Evolutionary conservation across 305 asterid genomes (phyloP).

Genomic region (Fraxinus latifolia): DNA sequence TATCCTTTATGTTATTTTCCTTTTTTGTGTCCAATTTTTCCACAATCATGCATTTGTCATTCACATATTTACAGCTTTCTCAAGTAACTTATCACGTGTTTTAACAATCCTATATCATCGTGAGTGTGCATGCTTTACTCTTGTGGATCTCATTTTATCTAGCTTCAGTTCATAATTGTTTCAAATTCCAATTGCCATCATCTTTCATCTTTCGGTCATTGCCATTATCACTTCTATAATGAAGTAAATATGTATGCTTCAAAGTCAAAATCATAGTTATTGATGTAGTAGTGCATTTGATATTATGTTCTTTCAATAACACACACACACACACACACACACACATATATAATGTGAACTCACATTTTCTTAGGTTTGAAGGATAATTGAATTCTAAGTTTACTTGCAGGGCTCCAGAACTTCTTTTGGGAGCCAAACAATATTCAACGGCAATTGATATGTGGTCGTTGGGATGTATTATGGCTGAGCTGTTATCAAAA

Average conservation of each 20-base stretch:
- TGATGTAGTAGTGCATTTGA: neutral
- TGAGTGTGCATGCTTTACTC: neutral
- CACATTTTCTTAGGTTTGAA: neutral
- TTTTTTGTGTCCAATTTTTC: neutral
- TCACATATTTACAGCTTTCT: neutral
- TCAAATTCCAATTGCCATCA: neutral
- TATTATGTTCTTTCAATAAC: neutral
- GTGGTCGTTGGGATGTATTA: slow-evolving; percentile 59
- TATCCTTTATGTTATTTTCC: neutral
- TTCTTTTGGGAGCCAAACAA: slow-evolving; percentile 4
- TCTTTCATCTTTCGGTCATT: neutral
- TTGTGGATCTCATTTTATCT: neutral
- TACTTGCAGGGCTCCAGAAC: neutral
- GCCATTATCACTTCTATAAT: neutral
- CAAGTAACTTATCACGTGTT: neutral
- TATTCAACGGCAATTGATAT: slow-evolving; percentile 7
- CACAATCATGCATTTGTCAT: neutral
- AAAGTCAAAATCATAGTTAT: neutral
- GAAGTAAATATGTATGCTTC: neutral
- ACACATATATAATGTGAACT: neutral
- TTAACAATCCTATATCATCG: neutral
- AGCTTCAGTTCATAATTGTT: neutral
- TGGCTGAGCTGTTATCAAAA: slow-evolving; percentile 75
- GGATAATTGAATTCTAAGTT: neutral
- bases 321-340: no score